Evolutionary conservation across 2,329 filamentous ascomycete species (phyloP), one percentile per base, ranked within the genome.

Genomic region (Stachybotrys echinatus): DNA sequence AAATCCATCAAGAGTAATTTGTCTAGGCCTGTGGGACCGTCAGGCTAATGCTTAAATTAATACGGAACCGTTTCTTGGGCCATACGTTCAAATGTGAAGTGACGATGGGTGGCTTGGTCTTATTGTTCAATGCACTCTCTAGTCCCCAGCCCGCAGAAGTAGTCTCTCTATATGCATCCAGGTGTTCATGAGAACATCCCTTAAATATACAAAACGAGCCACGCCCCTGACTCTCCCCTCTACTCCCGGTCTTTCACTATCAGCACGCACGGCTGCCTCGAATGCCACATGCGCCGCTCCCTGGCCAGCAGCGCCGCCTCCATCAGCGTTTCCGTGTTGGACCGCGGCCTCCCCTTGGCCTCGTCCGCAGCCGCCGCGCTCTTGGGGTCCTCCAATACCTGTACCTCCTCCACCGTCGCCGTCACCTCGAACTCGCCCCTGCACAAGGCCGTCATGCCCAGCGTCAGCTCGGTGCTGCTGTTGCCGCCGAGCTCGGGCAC

Each of bases 371-470:
- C 21, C 55, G 62, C 42, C 19, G 23, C 48, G 48, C 54, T 52
- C 62, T 62, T 52, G 58, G 64, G 60, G 38, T 65, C 65, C 19
- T 65, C 63, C 71, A 70, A 77, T 7, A 88, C 62, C 52, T 77
- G 76, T 3, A 88, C 82, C 72, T 96, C 92, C 68, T 96, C 92
- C 0, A 96, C 83, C 12, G 81, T 86, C 5, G 85, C 90, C 21
- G 81, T 82, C 20, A 96, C 76, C 66, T 95, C 91, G 64, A 92
- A 96, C 55, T 89, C 83, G 17, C 92, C 92, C 42, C 84, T 79
- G 56, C 87, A 91, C 31, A 96, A 78, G 27, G 86, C 80, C 40
- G 88, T 88, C 42, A 92, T 76, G 5, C 88, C 88, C 4, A 95
- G 68, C 2, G 77, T 74, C 20, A 88, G 74, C 52, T 85, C 79